Conservation (phyloP, 495 filamentous ascomycete species). For the Penicillium crystallinum region DNA sequence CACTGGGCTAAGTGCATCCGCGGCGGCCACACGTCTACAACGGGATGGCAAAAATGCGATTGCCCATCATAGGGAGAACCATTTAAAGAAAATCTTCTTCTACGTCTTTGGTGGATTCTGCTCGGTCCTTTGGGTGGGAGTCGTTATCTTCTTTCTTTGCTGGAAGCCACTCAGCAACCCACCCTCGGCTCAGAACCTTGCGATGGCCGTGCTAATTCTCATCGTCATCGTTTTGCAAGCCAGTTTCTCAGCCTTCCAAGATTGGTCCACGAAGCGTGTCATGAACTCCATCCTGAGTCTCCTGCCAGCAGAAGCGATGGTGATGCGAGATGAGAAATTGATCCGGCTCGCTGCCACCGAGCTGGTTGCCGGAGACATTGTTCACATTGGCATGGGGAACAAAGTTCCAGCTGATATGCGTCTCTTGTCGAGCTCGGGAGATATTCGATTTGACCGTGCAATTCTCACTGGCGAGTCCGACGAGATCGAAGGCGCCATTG, state of each 20-base stretch:
- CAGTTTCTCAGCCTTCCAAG: constrained; percentile 63
- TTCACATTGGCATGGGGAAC: constrained; percentile 61
- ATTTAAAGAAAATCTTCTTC: constrained; percentile 50
- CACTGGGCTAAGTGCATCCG: constrained; percentile 22
- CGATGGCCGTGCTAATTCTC: constrained; percentile 61
- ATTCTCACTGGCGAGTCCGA: constrained; percentile 67
- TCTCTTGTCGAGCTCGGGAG: constrained; percentile 56
- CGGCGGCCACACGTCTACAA: constrained; percentile 40
- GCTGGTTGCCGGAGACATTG: constrained; percentile 64
- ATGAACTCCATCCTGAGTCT: constrained; percentile 64
- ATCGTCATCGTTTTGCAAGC: constrained; percentile 68
- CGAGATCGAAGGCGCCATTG: constrained; percentile 53
- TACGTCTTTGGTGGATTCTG: constrained; percentile 75
- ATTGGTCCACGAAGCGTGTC: constrained; percentile 58
- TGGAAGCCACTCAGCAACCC: constrained; percentile 73
- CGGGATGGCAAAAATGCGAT: constrained; percentile 59
- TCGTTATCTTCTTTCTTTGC: constrained; percentile 64
- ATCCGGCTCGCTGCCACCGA: constrained; percentile 47
- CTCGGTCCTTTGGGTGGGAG: constrained; percentile 60
- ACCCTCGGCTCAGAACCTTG: constrained; percentile 60
- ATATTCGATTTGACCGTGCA: constrained; percentile 66
- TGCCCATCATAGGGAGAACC: constrained; percentile 52
- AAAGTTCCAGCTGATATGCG: constrained; percentile 70
- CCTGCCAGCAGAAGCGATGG: constrained; percentile 58
- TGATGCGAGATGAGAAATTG: constrained; percentile 54